Evolutionary conservation across 2,329 filamentous ascomycete species (phyloP).

Genomic region (Penicillium occitanis): DNA sequence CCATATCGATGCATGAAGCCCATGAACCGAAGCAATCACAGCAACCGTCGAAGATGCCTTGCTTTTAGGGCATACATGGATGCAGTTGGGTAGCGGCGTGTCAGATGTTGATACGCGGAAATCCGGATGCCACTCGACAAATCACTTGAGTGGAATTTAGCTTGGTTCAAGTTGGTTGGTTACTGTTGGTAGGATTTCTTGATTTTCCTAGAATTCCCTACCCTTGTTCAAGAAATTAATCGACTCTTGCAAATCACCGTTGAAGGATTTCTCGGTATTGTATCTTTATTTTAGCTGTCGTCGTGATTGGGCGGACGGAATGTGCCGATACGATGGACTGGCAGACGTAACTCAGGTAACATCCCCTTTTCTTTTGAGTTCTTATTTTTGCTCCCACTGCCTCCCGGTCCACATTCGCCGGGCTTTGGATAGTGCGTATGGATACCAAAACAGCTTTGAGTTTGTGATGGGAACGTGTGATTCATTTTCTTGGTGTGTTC

Average conservation of each 20-base stretch:
- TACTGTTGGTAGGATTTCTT: not conserved
- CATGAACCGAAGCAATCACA: not conserved
- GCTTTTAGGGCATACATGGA: conserved; percentile 5
- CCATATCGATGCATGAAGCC: not conserved
- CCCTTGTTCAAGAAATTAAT: not conserved
- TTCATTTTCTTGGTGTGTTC: not conserved
- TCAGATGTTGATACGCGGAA: conserved; percentile 19
- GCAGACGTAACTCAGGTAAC: conserved; percentile 6
- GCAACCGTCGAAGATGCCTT: not conserved
- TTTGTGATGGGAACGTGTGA: conserved; percentile 7
- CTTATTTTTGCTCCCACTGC: not conserved
- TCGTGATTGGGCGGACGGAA: conserved; percentile 5
- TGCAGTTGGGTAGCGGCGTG: conserved; percentile 13
- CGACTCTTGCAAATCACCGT: not conserved
- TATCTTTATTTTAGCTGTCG: not conserved
- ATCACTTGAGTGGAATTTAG: not conserved
- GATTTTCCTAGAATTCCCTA: not conserved
- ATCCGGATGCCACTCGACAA: not conserved
- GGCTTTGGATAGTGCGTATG: not conserved
- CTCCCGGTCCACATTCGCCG: not conserved
- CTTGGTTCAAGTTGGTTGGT: not conserved
- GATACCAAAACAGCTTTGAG: not conserved
- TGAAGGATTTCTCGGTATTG: not conserved
- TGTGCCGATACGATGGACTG: not conserved
- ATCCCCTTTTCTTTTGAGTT: not conserved